Percentiles rank a stretch among this genome's conserved stretches.
Conservation (phyloP, 2,329 filamentous ascomycete species). For the Coniella lustricola region DNA sequence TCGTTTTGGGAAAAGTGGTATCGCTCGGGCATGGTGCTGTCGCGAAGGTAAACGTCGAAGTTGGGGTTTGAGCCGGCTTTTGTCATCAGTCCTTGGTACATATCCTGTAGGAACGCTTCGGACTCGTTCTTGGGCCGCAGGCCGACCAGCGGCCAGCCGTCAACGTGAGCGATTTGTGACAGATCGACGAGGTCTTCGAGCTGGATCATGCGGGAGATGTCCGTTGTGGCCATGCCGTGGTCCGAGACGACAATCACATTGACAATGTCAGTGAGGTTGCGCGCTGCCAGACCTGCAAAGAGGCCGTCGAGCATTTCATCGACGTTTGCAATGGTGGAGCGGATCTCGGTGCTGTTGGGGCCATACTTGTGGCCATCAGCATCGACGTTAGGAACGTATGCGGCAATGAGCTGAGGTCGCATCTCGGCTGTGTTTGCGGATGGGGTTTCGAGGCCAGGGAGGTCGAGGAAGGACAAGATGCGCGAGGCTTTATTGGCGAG, state of each 20-base stretch:
- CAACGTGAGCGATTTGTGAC: constrained; percentile 69
- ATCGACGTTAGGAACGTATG: constrained; percentile 92
- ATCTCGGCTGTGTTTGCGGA: constrained; percentile 42
- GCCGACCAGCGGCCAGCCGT: constrained; percentile 92
- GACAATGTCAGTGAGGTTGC: constrained; percentile 83
- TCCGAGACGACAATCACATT: constrained; percentile 96
- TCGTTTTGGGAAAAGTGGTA: constrained; percentile 87
- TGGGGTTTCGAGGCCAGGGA: constrained; percentile 62
- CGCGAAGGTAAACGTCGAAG: constrained; percentile 80
- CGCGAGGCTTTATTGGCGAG: constrained; percentile 70
- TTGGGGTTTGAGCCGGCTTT: constrained; percentile 56
- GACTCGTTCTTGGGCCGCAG: constrained; percentile 64
- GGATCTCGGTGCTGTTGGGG: constrained; percentile 90
- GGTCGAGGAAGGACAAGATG: constrained; percentile 76
- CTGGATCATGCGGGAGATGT: constrained; percentile 72
- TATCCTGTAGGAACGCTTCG: constrained; percentile 52
- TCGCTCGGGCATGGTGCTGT: constrained; percentile 80
- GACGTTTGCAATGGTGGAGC: constrained; percentile 66
- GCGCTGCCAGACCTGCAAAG: constrained; percentile 66
- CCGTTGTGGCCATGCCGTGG: constrained; percentile 96
- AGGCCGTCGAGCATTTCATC: constrained; percentile 76
- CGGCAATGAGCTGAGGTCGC: constrained; percentile 84
- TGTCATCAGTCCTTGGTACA: constrained; percentile 57
- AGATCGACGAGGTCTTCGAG: constrained; percentile 83
- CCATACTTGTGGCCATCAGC: constrained; percentile 79